Evolutionary conservation across 768 basidiomycete species (phyloP).

Genomic region (Leccinum subtestaceum): DNA sequence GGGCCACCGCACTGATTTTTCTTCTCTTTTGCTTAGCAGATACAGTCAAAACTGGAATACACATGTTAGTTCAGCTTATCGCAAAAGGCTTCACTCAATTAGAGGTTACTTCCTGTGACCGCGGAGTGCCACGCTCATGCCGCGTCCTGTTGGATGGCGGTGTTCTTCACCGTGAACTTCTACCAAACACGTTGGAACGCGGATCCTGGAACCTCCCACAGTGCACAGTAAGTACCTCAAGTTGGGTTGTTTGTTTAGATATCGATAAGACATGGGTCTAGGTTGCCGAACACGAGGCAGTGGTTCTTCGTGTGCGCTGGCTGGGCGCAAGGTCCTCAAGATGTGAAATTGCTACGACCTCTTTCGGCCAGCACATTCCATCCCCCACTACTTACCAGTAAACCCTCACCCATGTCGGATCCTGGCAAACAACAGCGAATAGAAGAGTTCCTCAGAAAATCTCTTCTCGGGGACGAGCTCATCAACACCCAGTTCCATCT

Average conservation of each 20-base stretch:
- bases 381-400: neutral
- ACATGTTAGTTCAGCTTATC: neutral
- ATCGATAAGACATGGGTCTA: neutral
- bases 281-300: neutral
- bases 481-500: conserved; percentile 33
- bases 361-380: neutral
- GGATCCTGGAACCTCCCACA: neutral
- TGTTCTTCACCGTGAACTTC: neutral
- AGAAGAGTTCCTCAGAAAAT: conserved; percentile 24
- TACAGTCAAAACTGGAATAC: too few species aligned
- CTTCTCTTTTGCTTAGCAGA: too few species aligned
- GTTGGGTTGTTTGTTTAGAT: neutral
- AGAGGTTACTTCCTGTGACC: neutral
- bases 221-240: neutral
- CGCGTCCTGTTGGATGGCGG: neutral
- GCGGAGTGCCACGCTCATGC: neutral
- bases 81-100: neutral
- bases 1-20: too few species aligned
- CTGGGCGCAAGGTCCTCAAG: neutral
- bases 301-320: neutral
- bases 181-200: neutral
- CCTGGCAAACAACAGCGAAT: conserved; percentile 10
- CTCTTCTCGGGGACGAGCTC: conserved; percentile 27
- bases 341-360: neutral
- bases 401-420: conserved; percentile 9